These are phyloP conservation scores for Pleurotus platypus DNA, from an alignment of 768 basidiomycete genomes.

Conservation along the genomic window DNA sequence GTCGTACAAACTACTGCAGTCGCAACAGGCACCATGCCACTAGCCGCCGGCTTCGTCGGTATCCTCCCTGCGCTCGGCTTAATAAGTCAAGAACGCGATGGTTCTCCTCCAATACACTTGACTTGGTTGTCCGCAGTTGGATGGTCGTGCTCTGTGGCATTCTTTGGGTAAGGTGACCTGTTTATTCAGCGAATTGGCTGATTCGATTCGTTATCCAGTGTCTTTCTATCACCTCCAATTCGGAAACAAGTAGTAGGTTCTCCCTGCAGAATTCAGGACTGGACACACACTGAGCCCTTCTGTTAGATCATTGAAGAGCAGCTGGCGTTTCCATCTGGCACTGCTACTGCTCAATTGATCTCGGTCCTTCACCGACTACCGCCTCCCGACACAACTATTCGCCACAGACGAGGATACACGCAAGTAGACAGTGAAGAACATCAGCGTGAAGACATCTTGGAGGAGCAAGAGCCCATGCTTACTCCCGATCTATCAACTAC, in stretches of 20 bases:
- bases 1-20: constrained; percentile 95
- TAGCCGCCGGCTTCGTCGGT: constrained; percentile 85
- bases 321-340: constrained; percentile 91
- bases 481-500: constrained; percentile 13
- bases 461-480: constrained; percentile 13
- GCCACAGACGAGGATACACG: constrained; percentile 56
- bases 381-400: constrained; percentile 56
- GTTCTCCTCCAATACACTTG: constrained; percentile 69
- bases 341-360: constrained; percentile 93
- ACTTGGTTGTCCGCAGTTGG: constrained; percentile 70
- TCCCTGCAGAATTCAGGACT: not conserved
- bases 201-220: constrained; percentile 38
- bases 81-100: constrained; percentile 72
- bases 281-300: no score
- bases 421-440: constrained; percentile 33
- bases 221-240: constrained; percentile 94
- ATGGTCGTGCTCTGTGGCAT: constrained; percentile 91
- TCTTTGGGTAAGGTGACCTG: constrained; percentile 66
- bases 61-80: constrained; percentile 88
- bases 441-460: constrained; percentile 12
- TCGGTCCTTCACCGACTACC: constrained; percentile 82
- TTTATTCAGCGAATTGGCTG: not conserved
- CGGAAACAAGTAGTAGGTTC: constrained; percentile 85
- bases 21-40: constrained; percentile 87
- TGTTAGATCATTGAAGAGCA: constrained; percentile 88